These are phyloP conservation scores for Talaromyces funiculosus DNA, from an alignment of 2,329 filamentous ascomycete genomes.

Conservation along the genomic window DNA sequence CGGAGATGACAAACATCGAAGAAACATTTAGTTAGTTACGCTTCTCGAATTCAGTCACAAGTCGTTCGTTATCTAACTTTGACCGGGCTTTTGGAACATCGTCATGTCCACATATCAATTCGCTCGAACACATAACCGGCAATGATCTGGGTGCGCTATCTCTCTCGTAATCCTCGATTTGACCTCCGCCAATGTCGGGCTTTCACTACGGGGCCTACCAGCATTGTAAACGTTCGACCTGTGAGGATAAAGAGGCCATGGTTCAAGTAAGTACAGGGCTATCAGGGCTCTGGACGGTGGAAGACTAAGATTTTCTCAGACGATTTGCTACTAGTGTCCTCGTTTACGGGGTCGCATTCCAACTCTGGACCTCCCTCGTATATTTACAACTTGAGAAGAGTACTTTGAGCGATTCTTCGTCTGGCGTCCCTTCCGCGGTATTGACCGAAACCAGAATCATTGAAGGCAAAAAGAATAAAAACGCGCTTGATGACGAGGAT, in stretches of 20 bases:
- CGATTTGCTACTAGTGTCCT: slow-evolving; percentile 26
- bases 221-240: slow-evolving; percentile 23
- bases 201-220: slow-evolving; percentile 16
- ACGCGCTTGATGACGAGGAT: slow-evolving; percentile 19
- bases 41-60: neutral
- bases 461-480: slow-evolving; percentile 5
- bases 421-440: slow-evolving; percentile 8
- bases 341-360: slow-evolving; percentile 28
- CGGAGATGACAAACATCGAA: neutral
- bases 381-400: slow-evolving; percentile 27
- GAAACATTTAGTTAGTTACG: neutral
- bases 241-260: slow-evolving; percentile 32
- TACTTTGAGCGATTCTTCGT: slow-evolving; percentile 17
- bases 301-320: slow-evolving; percentile 19
- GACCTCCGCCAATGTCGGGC: slow-evolving; percentile 20
- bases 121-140: slow-evolving; percentile 11
- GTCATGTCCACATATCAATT: slow-evolving; percentile 3
- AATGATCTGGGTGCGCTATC: slow-evolving; percentile 31
- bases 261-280: slow-evolving; percentile 24
- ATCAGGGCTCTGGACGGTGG: no score
- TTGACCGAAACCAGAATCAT: neutral
- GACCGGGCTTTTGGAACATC: neutral
- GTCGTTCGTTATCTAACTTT: neutral
- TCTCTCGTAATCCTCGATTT: slow-evolving; percentile 23
- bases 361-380: slow-evolving; percentile 29